phyloP scores from a whole-genome alignment of 805 yeast species.

The Maudiozyma turicensis region DNA sequence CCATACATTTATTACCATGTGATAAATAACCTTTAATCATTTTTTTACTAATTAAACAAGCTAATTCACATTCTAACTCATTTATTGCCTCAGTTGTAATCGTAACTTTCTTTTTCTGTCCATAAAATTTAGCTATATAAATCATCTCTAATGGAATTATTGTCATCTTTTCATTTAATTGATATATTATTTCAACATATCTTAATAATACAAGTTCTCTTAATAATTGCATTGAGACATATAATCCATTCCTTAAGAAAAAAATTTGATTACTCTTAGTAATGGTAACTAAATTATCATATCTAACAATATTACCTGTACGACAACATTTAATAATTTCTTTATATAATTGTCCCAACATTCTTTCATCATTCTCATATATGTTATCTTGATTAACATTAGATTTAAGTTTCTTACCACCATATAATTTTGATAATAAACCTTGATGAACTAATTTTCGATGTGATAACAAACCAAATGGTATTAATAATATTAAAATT shows the following conservation, averaged over 20 bases:
- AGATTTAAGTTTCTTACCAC: background rate
- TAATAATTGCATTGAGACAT: slow-evolving; percentile 46
- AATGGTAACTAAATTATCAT: slow-evolving; percentile 36
- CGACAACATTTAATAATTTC: slow-evolving; percentile 40
- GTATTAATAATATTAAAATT: slow-evolving; percentile 53
- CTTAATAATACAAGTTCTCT: slow-evolving; percentile 41
- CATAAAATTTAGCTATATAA: background rate
- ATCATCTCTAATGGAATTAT: slow-evolving; percentile 11
- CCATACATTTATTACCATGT: slow-evolving; percentile 63
- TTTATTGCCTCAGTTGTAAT: slow-evolving; percentile 10
- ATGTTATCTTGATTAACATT: slow-evolving; percentile 30
- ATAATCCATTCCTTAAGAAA: slow-evolving; percentile 50
- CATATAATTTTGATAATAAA: background rate
- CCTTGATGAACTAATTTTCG: slow-evolving; percentile 20
- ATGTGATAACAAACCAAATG: slow-evolving; percentile 45
- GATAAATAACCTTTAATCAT: slow-evolving; percentile 73
- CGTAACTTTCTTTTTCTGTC: background rate
- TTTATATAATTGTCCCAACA: slow-evolving; percentile 30
- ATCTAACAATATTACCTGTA: slow-evolving; percentile 47
- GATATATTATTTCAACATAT: slow-evolving; percentile 34
- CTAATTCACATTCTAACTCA: slow-evolving; percentile 59
- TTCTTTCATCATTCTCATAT: background rate
- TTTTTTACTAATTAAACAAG: slow-evolving; percentile 52
- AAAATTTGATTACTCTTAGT: slow-evolving; percentile 38
- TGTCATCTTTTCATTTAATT: slow-evolving; percentile 1